Conservation (phyloP, 345 rosid species). For the Combretum micranthum region DNA sequence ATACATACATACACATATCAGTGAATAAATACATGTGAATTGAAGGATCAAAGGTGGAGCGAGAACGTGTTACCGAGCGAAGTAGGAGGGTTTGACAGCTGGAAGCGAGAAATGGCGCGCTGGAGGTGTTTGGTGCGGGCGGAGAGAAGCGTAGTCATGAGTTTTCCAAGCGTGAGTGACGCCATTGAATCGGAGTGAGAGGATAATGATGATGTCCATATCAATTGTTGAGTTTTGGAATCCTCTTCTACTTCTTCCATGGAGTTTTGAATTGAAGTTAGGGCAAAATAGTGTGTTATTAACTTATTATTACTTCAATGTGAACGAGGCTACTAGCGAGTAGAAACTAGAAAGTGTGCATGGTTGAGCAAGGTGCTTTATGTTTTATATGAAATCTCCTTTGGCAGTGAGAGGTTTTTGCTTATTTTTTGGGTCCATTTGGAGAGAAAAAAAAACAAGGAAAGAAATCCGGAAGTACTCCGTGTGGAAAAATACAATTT, state of each 20-base stretch:
- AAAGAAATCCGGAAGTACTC: too few species aligned
- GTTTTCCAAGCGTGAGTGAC: slow-evolving; percentile 55
- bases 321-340: too few species aligned
- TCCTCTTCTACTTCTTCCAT: slow-evolving; percentile 25
- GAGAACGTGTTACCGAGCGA: slow-evolving; percentile 28
- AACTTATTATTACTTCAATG: too few species aligned
- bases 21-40: neutral
- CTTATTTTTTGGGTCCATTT: too few species aligned
- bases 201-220: slow-evolving; percentile 31
- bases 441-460: too few species aligned
- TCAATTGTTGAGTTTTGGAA: slow-evolving; percentile 9
- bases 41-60: neutral
- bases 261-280: neutral
- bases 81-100: slow-evolving; percentile 31
- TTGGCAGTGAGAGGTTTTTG: too few species aligned
- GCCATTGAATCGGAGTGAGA: slow-evolving; percentile 43
- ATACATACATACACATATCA: neutral
- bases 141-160: slow-evolving; percentile 44
- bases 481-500: too few species aligned
- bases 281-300: too few species aligned
- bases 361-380: too few species aligned
- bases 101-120: slow-evolving; percentile 40
- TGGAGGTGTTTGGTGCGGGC: slow-evolving; percentile 67
- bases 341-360: too few species aligned
- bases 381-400: too few species aligned